These are phyloP conservation scores for Artemisia annua DNA, from an alignment of 129 eudicot genomes.

Conservation along the genomic window DNA sequence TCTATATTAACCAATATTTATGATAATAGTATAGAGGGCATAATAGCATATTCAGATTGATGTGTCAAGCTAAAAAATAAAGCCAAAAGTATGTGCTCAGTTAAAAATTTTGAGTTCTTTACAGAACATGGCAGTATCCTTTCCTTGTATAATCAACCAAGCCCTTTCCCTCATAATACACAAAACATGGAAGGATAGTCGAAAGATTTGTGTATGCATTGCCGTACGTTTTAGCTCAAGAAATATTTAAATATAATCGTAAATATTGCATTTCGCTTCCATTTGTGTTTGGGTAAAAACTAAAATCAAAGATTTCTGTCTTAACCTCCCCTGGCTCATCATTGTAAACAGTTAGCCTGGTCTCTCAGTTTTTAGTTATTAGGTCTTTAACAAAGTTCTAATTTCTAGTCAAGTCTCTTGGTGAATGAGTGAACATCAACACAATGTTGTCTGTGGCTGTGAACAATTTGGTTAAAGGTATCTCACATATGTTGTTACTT, in stretches of 20 bases:
- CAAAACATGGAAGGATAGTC: background rate
- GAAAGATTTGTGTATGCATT: background rate
- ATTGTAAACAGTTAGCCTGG: background rate
- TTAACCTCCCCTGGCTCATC: background rate
- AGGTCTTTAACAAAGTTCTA: background rate
- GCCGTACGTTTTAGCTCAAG: background rate
- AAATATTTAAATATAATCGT: background rate
- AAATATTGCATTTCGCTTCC: background rate
- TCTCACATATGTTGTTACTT: background rate
- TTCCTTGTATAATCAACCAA: constrained; percentile 1
- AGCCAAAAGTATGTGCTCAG: background rate
- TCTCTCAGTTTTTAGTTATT: background rate
- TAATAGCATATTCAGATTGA: background rate
- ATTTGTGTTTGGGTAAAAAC: background rate
- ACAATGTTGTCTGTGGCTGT: background rate
- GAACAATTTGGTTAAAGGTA: background rate
- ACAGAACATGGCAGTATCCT: background rate
- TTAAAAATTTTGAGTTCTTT: background rate
- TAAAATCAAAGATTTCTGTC: background rate
- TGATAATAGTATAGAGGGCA: no score
- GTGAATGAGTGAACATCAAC: background rate
- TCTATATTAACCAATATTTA: no score
- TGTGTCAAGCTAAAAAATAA: background rate
- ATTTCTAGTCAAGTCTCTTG: background rate
- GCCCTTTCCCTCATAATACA: background rate